These are phyloP conservation scores for Penicillium desertorum DNA, from an alignment of 495 filamentous ascomycete genomes.

Conservation along the genomic window DNA sequence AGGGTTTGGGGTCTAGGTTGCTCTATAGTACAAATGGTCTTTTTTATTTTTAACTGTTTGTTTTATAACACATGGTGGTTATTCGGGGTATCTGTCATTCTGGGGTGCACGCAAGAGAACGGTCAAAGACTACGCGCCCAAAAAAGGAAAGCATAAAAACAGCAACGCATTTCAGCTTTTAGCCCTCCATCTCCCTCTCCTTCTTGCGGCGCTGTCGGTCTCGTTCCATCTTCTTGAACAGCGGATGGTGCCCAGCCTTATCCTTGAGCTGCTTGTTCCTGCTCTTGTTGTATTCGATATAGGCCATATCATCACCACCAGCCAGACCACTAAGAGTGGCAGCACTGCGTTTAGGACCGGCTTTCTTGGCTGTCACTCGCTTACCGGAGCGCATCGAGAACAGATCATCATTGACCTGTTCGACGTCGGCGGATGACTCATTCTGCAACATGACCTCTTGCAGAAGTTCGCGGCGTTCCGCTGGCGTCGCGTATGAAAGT, in stretches of 20 bases:
- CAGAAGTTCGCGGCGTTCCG: conserved; percentile 84
- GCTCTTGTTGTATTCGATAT: conserved; percentile 80
- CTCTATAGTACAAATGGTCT: not conserved
- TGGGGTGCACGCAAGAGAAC: not conserved
- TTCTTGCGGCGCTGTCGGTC: conserved; percentile 67
- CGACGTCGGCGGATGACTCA: conserved; percentile 72
- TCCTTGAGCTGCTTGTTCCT: conserved; percentile 80
- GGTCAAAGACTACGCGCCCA: not conserved
- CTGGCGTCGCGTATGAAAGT: conserved; percentile 74
- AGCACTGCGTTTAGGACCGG: conserved; percentile 70
- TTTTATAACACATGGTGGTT: not conserved
- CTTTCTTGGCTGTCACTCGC: conserved; percentile 40
- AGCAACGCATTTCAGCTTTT: not conserved
- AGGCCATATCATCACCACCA: conserved; percentile 95
- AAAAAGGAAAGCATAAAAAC: conserved; percentile 7
- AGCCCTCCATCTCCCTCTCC: conserved; percentile 35
- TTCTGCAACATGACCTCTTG: conserved; percentile 92
- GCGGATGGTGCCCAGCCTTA: conserved; percentile 56
- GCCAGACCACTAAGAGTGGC: conserved; percentile 81
- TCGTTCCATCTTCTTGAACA: conserved; percentile 81
- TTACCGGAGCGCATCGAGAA: conserved; percentile 62
- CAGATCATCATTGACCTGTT: conserved; percentile 78
- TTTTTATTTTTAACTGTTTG: conserved; percentile 1
- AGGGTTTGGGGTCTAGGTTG: not conserved
- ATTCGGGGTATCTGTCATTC: conserved; percentile 11